Conservation (phyloP, 495 filamentous ascomycete genomes). For the Penicillium roqueforti region DNA sequence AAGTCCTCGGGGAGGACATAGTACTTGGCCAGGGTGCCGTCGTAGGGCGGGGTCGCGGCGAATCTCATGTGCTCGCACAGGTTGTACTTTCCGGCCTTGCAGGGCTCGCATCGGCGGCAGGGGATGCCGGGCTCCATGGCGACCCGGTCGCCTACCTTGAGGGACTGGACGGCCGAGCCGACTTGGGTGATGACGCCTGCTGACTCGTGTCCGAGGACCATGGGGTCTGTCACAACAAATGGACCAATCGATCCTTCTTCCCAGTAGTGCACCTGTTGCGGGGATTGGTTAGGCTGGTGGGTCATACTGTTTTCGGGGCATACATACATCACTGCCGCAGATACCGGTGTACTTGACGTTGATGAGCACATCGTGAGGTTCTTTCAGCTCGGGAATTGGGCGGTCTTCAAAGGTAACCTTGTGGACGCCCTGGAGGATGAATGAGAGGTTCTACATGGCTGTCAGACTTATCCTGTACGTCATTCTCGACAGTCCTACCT, state of each 20-base stretch:
- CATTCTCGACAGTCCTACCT: constrained; percentile 18
- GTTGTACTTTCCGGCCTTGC: constrained; percentile 51
- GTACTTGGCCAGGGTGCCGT: constrained; percentile 54
- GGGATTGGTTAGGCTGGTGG: background rate
- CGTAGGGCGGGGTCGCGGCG: constrained; percentile 51
- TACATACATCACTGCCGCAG: constrained; percentile 75
- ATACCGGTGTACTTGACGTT: constrained; percentile 85
- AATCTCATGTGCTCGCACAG: constrained; percentile 51
- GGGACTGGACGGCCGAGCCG: constrained; percentile 48
- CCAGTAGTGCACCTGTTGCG: constrained; percentile 75
- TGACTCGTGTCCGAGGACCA: constrained; percentile 93
- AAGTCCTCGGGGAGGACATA: constrained; percentile 53
- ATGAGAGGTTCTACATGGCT: constrained; percentile 71
- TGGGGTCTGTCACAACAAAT: constrained; percentile 77
- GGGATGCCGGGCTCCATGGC: constrained; percentile 53
- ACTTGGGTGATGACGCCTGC: constrained; percentile 67
- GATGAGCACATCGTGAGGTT: constrained; percentile 72
- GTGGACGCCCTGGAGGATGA: constrained; percentile 71
- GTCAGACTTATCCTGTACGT: constrained; percentile 5
- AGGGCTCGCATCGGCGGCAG: constrained; percentile 50
- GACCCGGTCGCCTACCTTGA: constrained; percentile 47
- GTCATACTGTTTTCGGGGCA: background rate
- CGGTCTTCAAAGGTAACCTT: constrained; percentile 71
- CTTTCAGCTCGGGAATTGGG: constrained; percentile 63
- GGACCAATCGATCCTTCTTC: constrained; percentile 74